These are phyloP conservation scores for Verticillium dahliae DNA, from an alignment of 2,329 filamentous ascomycete species.

Conservation along the genomic window DNA sequence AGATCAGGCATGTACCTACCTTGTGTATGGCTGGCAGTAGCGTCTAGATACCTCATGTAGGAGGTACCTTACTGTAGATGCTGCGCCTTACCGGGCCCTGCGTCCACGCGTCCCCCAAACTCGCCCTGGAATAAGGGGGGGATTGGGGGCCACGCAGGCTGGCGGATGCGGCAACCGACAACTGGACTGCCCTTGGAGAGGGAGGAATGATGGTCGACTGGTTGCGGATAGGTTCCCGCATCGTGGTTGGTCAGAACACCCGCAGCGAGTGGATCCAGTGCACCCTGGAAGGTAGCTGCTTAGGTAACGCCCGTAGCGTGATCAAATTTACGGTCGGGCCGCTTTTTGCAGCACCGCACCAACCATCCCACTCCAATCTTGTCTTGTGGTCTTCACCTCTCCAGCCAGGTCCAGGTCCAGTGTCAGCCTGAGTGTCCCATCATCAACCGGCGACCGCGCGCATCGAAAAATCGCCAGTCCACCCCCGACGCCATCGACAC, in stretches of 20 bases:
- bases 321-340: conserved; percentile 35
- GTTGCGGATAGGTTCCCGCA: neutral
- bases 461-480: conserved; percentile 56
- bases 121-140: neutral
- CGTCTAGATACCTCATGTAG: neutral
- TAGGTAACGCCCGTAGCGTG: conserved; percentile 18
- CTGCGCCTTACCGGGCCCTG: neutral
- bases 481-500: conserved; percentile 52
- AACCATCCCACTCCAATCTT: conserved; percentile 43
- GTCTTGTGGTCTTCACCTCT: conserved; percentile 44
- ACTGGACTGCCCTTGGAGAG: neutral
- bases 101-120: too few relatives aligned
- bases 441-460: conserved; percentile 47
- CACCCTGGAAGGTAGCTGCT: conserved; percentile 1
- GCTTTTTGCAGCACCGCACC: conserved; percentile 31
- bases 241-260: neutral
- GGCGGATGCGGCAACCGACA: neutral
- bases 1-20: neutral
- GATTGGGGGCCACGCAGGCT: too few relatives aligned
- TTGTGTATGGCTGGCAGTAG: neutral
- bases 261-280: neutral
- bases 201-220: neutral
- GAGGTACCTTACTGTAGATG: neutral
- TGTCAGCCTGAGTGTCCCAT: conserved; percentile 23
- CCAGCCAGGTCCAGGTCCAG: neutral